phyloP scores from a whole-genome alignment of 2,329 filamentous ascomycete genomes.

The Cryphonectria japonica region DNA sequence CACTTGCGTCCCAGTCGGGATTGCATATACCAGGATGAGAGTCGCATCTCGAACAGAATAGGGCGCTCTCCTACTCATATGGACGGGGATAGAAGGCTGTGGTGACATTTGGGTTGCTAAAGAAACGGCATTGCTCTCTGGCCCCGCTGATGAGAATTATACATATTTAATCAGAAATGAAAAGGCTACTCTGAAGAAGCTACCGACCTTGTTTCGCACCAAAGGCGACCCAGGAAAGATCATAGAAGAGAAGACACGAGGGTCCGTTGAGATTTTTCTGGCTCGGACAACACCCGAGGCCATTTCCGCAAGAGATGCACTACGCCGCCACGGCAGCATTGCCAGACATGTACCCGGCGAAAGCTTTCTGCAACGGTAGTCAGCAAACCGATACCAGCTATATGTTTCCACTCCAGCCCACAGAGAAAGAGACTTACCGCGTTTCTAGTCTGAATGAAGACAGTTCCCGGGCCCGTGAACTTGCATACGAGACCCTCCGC shows the following conservation, averaged over 20 bases:
- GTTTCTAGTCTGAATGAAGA: slow-evolving; percentile 93
- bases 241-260: background rate
- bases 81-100: background rate
- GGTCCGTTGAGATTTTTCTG: too few relatives aligned
- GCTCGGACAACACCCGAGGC: background rate
- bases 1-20: background rate
- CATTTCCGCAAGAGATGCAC: background rate
- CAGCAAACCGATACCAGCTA: background rate
- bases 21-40: background rate
- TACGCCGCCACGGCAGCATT: slow-evolving; percentile 17
- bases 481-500: slow-evolving; percentile 93
- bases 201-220: background rate
- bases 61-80: background rate
- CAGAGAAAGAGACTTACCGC: slow-evolving; percentile 53
- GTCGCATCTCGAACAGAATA: background rate
- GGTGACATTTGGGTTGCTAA: background rate
- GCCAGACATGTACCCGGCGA: slow-evolving; percentile 29
- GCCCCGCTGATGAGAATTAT: background rate
- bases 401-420: background rate
- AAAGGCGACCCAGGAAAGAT: background rate
- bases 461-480: slow-evolving; percentile 86
- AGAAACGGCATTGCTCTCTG: background rate
- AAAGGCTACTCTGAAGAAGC: background rate
- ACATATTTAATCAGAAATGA: background rate
- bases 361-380: slow-evolving; percentile 25